Conservation (phyloP, 495 filamentous ascomycete genomes). For the Neurospora tetraspora region DNA sequence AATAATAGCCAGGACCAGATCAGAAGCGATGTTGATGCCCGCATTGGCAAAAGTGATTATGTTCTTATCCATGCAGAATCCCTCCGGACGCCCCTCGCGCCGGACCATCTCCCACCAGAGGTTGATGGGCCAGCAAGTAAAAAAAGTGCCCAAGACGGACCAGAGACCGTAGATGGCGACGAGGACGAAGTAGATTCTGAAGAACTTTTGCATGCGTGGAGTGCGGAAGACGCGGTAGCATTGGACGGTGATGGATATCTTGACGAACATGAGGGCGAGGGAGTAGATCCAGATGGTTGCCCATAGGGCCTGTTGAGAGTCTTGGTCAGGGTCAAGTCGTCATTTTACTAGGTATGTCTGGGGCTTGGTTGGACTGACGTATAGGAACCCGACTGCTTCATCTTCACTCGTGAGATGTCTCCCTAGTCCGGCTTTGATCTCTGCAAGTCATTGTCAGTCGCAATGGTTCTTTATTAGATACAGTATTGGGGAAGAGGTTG, state of each 20-base stretch:
- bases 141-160: slow-evolving; percentile 23
- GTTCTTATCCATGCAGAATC: slow-evolving; percentile 23
- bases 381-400: slow-evolving; percentile 26
- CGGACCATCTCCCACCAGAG: slow-evolving; percentile 22
- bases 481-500: no score
- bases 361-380: background rate
- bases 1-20: slow-evolving; percentile 27
- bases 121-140: slow-evolving; percentile 29
- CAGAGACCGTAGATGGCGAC: slow-evolving; percentile 15
- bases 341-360: background rate
- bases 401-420: slow-evolving; percentile 11
- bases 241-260: slow-evolving; percentile 21
- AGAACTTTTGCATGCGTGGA: slow-evolving; percentile 6
- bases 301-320: slow-evolving; percentile 22
- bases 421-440: slow-evolving; percentile 12
- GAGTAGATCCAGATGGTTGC: slow-evolving; percentile 19
- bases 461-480: no score
- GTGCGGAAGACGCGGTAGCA: slow-evolving; percentile 20
- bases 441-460: slow-evolving; percentile 2
- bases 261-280: slow-evolving; percentile 13
- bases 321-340: slow-evolving; percentile 9
- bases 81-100: background rate
- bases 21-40: slow-evolving; percentile 30
- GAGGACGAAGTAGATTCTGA: slow-evolving; percentile 8
- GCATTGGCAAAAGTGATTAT: slow-evolving; percentile 29